Evolutionary conservation across 177 flowering plant genomes (phyloP), one percentile per base, ranked within the genome.

Genomic region (Vitis hybrid): DNA sequence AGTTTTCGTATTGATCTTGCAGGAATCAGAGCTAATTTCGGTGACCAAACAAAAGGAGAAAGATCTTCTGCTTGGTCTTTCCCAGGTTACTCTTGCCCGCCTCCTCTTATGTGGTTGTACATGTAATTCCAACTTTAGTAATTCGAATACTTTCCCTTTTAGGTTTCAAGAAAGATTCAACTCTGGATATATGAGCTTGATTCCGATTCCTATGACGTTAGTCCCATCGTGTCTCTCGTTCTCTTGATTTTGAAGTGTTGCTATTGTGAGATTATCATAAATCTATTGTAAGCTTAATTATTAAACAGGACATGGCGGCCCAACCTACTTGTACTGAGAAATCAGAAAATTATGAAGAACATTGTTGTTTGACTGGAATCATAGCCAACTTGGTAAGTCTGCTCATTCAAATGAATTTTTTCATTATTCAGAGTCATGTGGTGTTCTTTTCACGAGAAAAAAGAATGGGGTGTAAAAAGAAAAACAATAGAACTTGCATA

Each of bases 91-190:
- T 61, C 68, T 56, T 15, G 19, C 48, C 52, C 17, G 30, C 49
- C n/a, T 10, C 62, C 51, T 55, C 24, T 65, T 71, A 59, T 3
- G 5, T 24, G 2, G 11, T 57, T 71, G 19, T 54, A 13, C 15
- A 9, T 58, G 58, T 15, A 0, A 51, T 40, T 30, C 52, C 52
- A 32, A 24, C 55, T 11, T 48, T 17, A 12, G 8, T 13, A 32
- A 6, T 49, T 21, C 15, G 55, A 3, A 17, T 14, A 68, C 32
- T 49, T 70, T 51, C 17, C 11, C 3, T 72, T 76, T 46, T 73
- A 88, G 94, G 77, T 87, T 51, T 84, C 78, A 15, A 82, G 74
- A 64, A 52, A 81, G 79, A 81, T 89, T 70, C 81, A 77, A 70
- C 70, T 69, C 51, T 84, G 81, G 88, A 85, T 62, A 4, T 51